A percentile compares a stretch with the other conserved stretches of the same genome.
These are phyloP conservation scores for Trichoderma hamatum DNA, from an alignment of 2,329 filamentous ascomycete genomes.

Conservation along the genomic window DNA sequence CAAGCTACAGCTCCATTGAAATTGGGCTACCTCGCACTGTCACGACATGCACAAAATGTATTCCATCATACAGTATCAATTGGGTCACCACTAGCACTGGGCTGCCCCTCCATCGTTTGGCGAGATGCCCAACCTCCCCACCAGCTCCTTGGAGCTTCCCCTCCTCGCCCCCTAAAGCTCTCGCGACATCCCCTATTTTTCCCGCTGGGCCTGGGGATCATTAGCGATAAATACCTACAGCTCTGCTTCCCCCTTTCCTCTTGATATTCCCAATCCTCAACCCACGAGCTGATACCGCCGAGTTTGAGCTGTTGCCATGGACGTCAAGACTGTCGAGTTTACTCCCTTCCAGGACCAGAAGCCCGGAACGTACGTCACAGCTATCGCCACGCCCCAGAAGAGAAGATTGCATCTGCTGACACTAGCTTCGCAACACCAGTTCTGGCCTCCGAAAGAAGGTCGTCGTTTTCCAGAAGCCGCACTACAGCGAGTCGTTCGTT, in stretches of 20 bases:
- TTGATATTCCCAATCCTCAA: neutral
- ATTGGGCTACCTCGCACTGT: conserved; percentile 16
- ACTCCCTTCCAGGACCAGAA: conserved; percentile 94
- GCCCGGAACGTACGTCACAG: conserved; percentile 86
- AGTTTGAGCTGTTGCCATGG: conserved; percentile 55
- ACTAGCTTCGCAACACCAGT: conserved; percentile 50
- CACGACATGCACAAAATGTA: accelerated
- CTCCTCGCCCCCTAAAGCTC: conserved; percentile 26
- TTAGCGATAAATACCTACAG: neutral
- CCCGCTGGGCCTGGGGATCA: neutral
- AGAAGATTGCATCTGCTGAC: conserved; percentile 14
- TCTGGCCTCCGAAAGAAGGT: conserved; percentile 99
- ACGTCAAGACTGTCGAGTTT: conserved; percentile 75
- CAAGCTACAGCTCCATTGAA: conserved; percentile 17
- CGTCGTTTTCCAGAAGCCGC: conserved; percentile 89
- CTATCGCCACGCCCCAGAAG: neutral
- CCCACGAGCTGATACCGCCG: neutral
- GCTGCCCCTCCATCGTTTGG: conserved; percentile 35
- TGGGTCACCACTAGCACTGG: conserved; percentile 19
- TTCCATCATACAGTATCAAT: conserved; percentile 31
- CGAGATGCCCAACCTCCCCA: conserved; percentile 36
- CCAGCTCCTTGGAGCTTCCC: conserved; percentile 39
- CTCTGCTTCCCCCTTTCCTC: neutral
- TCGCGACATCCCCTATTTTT: conserved; percentile 14
- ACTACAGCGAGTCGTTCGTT: conserved; percentile 97